Percentiles rank a stretch among this genome's conserved stretches.
Evolutionary conservation across 371 early-diverging fungal genomes (phyloP).

Genomic region (Saksenaea vasiformis): DNA sequence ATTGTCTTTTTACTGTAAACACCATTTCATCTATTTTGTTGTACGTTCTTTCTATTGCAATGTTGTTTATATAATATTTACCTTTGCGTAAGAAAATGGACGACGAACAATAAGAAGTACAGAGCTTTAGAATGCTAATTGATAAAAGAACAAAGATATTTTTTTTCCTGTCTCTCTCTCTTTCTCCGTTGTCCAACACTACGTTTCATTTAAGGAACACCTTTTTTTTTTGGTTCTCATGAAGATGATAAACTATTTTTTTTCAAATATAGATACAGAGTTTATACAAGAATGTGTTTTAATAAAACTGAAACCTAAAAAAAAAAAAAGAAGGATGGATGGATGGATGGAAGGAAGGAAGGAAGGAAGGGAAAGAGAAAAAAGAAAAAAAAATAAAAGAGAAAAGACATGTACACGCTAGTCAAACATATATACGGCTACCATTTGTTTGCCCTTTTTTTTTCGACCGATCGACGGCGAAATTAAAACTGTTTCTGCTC

Average conservation of each 20-base stretch:
- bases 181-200: not conserved
- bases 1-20: conserved; percentile 4
- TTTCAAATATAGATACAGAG: not conserved
- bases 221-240: not conserved
- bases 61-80: not conserved
- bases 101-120: not conserved
- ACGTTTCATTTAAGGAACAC: not conserved
- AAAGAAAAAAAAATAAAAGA: too few relatives aligned
- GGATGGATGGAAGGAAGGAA: not conserved
- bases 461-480: not conserved
- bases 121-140: not conserved
- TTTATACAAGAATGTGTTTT: conserved; percentile 1
- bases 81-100: not conserved
- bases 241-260: not conserved
- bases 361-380: too few relatives aligned
- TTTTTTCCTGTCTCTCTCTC: not conserved
- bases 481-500: conserved; percentile 12
- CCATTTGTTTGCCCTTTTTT: not conserved
- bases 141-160: not conserved
- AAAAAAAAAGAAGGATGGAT: conserved; percentile 11
- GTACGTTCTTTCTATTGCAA: not conserved
- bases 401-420: conserved; percentile 6
- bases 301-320: conserved; percentile 13
- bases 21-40: not conserved
- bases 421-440: not conserved